Conservation (phyloP, 768 basidiomycete species). For the Pleurotus djamor region DNA sequence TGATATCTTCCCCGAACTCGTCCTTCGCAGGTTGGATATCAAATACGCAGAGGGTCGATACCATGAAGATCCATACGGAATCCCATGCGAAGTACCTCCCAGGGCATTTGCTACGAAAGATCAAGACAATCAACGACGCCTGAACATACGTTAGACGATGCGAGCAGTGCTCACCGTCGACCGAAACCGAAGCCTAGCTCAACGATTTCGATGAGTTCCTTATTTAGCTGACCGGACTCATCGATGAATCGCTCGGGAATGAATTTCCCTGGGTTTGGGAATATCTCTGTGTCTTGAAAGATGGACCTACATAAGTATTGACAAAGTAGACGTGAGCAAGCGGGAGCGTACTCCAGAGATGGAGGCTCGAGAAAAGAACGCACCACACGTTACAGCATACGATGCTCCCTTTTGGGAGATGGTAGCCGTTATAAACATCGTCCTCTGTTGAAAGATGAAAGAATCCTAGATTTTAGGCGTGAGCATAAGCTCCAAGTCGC, state of each 20-base stretch:
- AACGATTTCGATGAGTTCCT: neutral
- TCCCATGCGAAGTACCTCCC: constrained; percentile 41
- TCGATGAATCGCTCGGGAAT: constrained; percentile 49
- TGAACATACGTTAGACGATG: neutral
- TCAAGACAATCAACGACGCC: neutral
- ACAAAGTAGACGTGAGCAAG: too few species aligned
- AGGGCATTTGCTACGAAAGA: constrained; percentile 35
- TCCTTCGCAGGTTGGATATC: constrained; percentile 33
- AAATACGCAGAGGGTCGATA: constrained; percentile 37
- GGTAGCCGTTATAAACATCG: neutral
- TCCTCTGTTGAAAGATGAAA: neutral
- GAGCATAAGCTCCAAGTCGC: too few species aligned
- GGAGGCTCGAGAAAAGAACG: constrained; percentile 9
- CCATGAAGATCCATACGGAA: constrained; percentile 38
- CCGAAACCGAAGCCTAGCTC: neutral
- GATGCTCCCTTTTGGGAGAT: constrained; percentile 9
- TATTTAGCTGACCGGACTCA: neutral
- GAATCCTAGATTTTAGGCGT: neutral
- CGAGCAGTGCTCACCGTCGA: neutral
- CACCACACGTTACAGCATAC: constrained; percentile 67
- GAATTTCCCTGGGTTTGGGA: constrained; percentile 48
- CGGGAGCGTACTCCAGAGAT: too few species aligned
- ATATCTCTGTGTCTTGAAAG: constrained; percentile 48
- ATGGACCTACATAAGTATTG: constrained; percentile 31
- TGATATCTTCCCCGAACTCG: constrained; percentile 30